These are phyloP conservation scores for Aspergillus unguis DNA, from an alignment of 2,329 filamentous ascomycete genomes.

Conservation along the genomic window DNA sequence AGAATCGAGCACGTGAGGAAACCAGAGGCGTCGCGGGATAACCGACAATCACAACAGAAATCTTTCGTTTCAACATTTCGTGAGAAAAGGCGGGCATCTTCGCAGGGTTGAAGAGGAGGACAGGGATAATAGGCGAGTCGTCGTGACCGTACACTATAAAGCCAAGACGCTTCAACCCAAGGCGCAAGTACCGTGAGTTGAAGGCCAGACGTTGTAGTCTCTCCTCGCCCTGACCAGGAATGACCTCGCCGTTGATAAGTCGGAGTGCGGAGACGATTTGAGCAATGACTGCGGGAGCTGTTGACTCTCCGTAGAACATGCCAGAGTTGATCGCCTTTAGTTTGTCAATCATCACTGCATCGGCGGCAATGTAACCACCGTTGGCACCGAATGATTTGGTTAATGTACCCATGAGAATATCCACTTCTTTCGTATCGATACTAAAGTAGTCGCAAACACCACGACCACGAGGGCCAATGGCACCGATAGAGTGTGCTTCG, in stretches of 20 bases:
- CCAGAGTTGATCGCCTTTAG: conserved; percentile 81
- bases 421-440: conserved; percentile 80
- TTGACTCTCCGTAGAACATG: conserved; percentile 81
- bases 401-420: conserved; percentile 96
- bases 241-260: conserved; percentile 83
- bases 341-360: conserved; percentile 89
- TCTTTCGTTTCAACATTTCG: conserved; percentile 97
- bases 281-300: conserved; percentile 79
- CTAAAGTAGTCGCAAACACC: conserved; percentile 98
- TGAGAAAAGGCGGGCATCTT: conserved; percentile 99
- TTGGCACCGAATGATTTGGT: conserved; percentile 99
- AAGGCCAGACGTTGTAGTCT: conserved; percentile 93
- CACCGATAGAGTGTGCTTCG: conserved; percentile 93
- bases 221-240: conserved; percentile 90
- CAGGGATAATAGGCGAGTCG: conserved; percentile 92
- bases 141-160: conserved; percentile 97
- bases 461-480: conserved; percentile 79
- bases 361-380: conserved; percentile 87
- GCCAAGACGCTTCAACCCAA: conserved; percentile 92
- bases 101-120: conserved; percentile 95
- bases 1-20: conserved; percentile 91
- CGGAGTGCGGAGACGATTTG: conserved; percentile 85
- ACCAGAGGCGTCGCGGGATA: conserved; percentile 96
- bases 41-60: conserved; percentile 93
- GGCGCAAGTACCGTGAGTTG: conserved; percentile 96